Conservation (phyloP, 2,329 filamentous ascomycete species). For the Pseudogymnoascus sp. region DNA sequence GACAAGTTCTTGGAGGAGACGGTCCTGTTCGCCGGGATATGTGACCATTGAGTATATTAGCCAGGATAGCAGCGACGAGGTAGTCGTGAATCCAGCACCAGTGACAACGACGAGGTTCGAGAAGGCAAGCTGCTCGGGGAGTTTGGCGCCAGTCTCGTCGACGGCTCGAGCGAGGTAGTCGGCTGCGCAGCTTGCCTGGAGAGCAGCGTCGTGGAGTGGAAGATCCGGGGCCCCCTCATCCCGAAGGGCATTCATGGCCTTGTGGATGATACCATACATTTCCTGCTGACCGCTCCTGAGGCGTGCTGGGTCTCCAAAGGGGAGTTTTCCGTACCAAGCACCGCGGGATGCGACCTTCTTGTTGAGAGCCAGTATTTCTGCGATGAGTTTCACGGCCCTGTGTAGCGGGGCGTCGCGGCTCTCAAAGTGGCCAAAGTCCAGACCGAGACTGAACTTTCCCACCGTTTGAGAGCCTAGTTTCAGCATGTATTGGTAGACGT, state of each 20-base stretch:
- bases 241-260: slow-evolving; percentile 33
- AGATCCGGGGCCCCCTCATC: slow-evolving; percentile 32
- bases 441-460: slow-evolving; percentile 39
- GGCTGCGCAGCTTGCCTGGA: slow-evolving; percentile 30
- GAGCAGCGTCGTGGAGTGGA: slow-evolving; percentile 33
- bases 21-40: slow-evolving; percentile 40
- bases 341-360: slow-evolving; percentile 41
- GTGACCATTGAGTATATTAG: slow-evolving; percentile 38
- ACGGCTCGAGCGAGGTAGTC: slow-evolving; percentile 35
- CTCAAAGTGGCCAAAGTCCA: slow-evolving; percentile 41
- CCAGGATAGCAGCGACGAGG: slow-evolving; percentile 42
- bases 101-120: slow-evolving; percentile 34
- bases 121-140: slow-evolving; percentile 34
- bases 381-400: slow-evolving; percentile 36
- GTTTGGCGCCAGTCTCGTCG: slow-evolving; percentile 38
- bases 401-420: slow-evolving; percentile 35
- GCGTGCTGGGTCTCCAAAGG: slow-evolving; percentile 39
- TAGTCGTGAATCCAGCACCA: slow-evolving; percentile 44
- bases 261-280: slow-evolving; percentile 35
- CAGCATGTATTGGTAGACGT: slow-evolving; percentile 45
- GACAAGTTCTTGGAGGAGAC: slow-evolving; percentile 41
- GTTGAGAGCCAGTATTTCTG: slow-evolving; percentile 37
- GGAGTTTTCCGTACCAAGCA: slow-evolving; percentile 39
- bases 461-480: slow-evolving; percentile 41
- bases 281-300: slow-evolving; percentile 23